Conservation (phyloP, 2,329 filamentous ascomycete species). For the Fusarium fracticaudum region DNA sequence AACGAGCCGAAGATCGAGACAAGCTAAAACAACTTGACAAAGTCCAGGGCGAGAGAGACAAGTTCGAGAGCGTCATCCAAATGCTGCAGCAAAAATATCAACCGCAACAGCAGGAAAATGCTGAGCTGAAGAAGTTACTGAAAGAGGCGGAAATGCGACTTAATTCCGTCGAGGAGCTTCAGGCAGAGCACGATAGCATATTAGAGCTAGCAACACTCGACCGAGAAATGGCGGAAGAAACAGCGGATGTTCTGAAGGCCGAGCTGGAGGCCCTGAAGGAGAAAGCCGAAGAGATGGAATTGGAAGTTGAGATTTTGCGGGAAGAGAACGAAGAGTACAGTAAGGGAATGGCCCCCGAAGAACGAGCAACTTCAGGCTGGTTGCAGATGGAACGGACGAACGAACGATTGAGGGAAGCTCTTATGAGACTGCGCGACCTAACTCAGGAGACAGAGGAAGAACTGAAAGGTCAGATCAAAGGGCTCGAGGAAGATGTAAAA, state of each 20-base stretch:
- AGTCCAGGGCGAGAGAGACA: conserved; percentile 78
- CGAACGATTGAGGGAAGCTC: conserved; percentile 84
- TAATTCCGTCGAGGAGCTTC: conserved; percentile 73
- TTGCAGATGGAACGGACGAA: conserved; percentile 92
- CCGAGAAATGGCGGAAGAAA: conserved; percentile 96
- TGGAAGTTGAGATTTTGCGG: conserved; percentile 86
- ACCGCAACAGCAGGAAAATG: conserved; percentile 81
- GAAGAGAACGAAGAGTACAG: conserved; percentile 89
- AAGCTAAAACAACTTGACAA: conserved; percentile 82
- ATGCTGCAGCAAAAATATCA: conserved; percentile 92
- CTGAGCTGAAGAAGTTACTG: conserved; percentile 77
- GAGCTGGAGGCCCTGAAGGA: conserved; percentile 82
- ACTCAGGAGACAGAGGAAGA: conserved; percentile 87
- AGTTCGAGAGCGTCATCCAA: conserved; percentile 85
- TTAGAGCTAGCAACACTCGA: conserved; percentile 90
- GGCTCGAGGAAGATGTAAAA: conserved; percentile 76
- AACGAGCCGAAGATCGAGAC: conserved; percentile 85
- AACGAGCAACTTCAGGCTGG: conserved; percentile 87
- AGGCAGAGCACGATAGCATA: conserved; percentile 85
- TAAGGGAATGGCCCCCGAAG: conserved; percentile 87
- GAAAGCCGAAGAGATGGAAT: conserved; percentile 82
- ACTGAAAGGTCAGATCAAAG: conserved; percentile 77
- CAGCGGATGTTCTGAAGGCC: conserved; percentile 80
- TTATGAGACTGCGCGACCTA: conserved; percentile 85
- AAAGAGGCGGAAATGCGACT: conserved; percentile 79